A percentile compares a stretch with the other conserved stretches of the same genome.
Evolutionary conservation across 441 rosid species (phyloP).

Genomic region (Adansonia rubrostipa): DNA sequence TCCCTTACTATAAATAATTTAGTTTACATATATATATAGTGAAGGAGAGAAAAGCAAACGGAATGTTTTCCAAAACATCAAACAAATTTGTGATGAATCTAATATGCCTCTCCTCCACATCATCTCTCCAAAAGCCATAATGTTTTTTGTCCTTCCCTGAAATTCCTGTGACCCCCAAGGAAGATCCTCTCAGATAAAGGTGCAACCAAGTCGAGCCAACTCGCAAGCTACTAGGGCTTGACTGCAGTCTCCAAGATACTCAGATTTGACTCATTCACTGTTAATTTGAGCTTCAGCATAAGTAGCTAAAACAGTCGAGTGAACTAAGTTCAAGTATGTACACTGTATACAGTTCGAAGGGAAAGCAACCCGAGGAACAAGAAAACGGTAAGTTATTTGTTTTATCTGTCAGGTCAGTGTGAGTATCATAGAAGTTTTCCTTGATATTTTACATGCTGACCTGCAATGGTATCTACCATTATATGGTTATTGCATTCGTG

Average conservation of each 20-base stretch:
- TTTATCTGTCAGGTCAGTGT: not conserved
- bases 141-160: not conserved
- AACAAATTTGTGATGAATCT: not conserved
- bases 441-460: conserved; percentile 2
- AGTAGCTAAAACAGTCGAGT: not conserved
- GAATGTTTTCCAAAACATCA: not conserved
- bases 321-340: not conserved
- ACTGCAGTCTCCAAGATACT: not conserved
- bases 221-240: not conserved
- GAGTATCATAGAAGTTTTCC: not conserved
- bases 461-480: not conserved
- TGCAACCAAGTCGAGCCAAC: not conserved
- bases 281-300: not conserved
- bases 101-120: not conserved
- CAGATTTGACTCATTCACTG: not conserved
- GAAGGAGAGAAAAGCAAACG: not conserved
- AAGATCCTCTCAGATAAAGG: not conserved
- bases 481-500: not conserved
- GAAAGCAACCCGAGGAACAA: not conserved
- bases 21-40: not conserved
- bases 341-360: not conserved
- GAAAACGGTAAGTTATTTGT: conserved; percentile 3
- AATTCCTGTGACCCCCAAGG: not conserved
- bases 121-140: not conserved
- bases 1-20: not conserved